Evolutionary conservation across 176 grass and related monocot genomes (phyloP), one percentile per base, ranked within the genome.

Genomic region (Carex parvula): DNA sequence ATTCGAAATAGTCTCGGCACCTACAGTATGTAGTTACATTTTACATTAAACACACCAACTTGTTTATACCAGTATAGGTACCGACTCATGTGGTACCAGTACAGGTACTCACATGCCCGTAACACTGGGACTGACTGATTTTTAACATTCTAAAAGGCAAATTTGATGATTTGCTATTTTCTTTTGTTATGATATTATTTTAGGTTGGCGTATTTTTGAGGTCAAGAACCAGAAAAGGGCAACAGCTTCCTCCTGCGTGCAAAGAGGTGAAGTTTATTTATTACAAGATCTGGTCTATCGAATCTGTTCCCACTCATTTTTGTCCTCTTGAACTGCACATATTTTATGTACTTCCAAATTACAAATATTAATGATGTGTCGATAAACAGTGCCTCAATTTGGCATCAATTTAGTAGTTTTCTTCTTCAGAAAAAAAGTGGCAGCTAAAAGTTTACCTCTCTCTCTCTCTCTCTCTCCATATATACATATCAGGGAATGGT

Each of bases 141-240:
- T 81, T 5, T 26, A 46, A 81, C 17, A 6, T 64, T 81, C 12
- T 64, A 64, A 35, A 5, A 68, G 17, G 42, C 11, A 53, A 60
- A 10, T 54, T 79, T 63, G 24, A 64, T 57, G 50, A 79, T 75
- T 50, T 76, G 16, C 37, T 22, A 48, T 15, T n/a, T 64, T 67
- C 13, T 18, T 22, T 18, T 22, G 22, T 61, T 65, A 37, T 17
- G 1, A 58, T 58, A 26, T 30, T n/a, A 46, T 75, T 62, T 50
- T 80, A 90, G 88, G 88, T 90, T 12, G 88, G 88, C 11, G 52
- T 82, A 58, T 90, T 90, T 83, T 81, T 30, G 67, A 86, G 79
- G 58, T 73, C 71, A 79, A 83, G 63, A 90, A 79, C 79, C n/a
- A 7, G 42, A 14, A 86, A 90, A 61, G 88, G 88, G 42, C 52